Evolutionary conservation across 2,329 filamentous ascomycete species (phyloP), one percentile per base, ranked within the genome.

Genomic region (Zalaria sp.): DNA sequence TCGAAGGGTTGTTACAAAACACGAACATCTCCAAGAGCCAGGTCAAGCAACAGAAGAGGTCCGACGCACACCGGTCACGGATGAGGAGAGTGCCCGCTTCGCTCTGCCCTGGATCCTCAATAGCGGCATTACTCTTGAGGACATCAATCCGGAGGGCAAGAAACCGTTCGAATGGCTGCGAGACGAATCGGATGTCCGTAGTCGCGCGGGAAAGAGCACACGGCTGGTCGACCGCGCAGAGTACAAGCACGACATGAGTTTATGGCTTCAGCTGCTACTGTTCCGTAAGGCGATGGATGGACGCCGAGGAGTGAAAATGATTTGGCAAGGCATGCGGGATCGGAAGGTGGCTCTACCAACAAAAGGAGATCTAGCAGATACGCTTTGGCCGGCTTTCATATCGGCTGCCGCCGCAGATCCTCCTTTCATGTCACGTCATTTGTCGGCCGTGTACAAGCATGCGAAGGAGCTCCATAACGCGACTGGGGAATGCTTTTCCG

Each of bases 331-430:
- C 36, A 60, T 64, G 54, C 54, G 49, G 7, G 39, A 49, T 8
- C 53, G 59, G 25, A 49, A 53, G 3, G 51, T 69, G 25, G 49
- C 56, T 25, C 46, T 73, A 7, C 68, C 68, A 9, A 57, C 51
- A 2, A 46, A 49, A 8, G 61, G 63, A 11, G 40, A 46, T n/a
- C 48, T 62, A 4, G 64, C 67, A 11, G 53, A 61, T 5, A 53
- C 53, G 8, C 46, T 74, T 5, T 73, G 71, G 71, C 52, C 53
- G 0, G 61, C 57, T 0, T 65, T 73, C 38, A 47, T 72, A 37
- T 56, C 58, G 39, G 49, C 60, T 27, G 56, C 58, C n/a, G 29
- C 29, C n/a, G 29, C 29, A 32, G n/a, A 7, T 7, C 7, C 7
- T n/a, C 48, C 60, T 39, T 38, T 52, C 32, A 44, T 64, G 31